These are phyloP conservation scores for Trichophyton verrucosum DNA, from an alignment of 2,329 filamentous ascomycete species.

Conservation along the genomic window DNA sequence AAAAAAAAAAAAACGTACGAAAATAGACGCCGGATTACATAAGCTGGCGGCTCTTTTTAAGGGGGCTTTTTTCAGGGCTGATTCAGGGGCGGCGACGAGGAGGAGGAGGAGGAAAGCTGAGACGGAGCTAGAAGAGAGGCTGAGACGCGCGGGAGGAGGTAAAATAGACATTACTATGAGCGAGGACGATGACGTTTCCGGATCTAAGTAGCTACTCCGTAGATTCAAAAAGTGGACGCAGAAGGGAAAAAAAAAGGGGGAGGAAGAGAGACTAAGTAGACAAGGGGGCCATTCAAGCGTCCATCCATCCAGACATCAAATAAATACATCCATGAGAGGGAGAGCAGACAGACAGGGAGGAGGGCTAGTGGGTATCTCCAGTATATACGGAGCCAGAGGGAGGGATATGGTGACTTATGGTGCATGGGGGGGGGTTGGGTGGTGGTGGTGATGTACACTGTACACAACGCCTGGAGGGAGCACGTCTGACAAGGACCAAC, in stretches of 20 bases:
- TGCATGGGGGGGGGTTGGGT: too few relatives aligned
- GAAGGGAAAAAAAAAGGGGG: neutral
- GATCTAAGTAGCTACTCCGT: neutral
- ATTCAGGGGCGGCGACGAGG: neutral
- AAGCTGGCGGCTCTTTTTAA: neutral
- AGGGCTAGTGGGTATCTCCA: neutral
- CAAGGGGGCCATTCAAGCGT: neutral
- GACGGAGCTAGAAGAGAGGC: neutral
- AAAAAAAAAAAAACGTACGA: too few relatives aligned
- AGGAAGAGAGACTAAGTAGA: neutral
- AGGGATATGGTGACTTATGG: neutral
- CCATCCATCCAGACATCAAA: neutral
- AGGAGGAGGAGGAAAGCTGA: neutral
- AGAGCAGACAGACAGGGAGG: neutral
- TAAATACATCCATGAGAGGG: neutral
- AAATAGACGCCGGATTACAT: neutral
- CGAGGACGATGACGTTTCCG: neutral
- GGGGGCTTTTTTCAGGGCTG: neutral
- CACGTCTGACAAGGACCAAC: neutral
- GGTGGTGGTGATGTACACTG: neutral
- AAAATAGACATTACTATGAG: neutral
- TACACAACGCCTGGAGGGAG: neutral
- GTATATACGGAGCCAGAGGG: neutral
- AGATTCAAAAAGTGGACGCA: neutral
- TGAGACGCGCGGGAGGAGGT: neutral